Conservation (phyloP, 768 basidiomycete species). For the Psilocybe sp. region DNA sequence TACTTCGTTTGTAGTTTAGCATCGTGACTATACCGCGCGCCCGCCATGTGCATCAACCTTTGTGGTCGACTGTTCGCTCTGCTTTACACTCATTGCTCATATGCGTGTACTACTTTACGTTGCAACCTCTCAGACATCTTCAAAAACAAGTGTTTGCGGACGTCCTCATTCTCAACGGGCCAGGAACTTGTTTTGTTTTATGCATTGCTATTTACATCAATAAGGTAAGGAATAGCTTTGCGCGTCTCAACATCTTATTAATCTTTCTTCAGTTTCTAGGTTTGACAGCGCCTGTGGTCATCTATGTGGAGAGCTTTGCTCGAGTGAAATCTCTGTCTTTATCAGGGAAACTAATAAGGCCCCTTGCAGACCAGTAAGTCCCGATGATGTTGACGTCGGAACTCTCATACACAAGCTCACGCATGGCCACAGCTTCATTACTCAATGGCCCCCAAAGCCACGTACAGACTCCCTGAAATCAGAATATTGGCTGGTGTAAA, state of each 20-base stretch:
- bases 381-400: not conserved
- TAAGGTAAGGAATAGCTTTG: conserved; percentile 41
- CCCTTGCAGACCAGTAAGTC: conserved; percentile 76
- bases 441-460: conserved; percentile 74
- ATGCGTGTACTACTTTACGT: conserved; percentile 60
- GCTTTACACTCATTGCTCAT: conserved; percentile 56
- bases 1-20: conserved; percentile 30
- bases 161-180: conserved; percentile 87
- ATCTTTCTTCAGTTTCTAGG: conserved; percentile 63
- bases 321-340: conserved; percentile 79
- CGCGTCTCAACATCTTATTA: not conserved
- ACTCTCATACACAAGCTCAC: not conserved
- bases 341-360: conserved; percentile 77
- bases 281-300: conserved; percentile 61
- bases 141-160: conserved; percentile 51
- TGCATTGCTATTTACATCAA: conserved; percentile 69
- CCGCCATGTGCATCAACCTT: conserved; percentile 78
- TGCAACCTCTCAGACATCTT: conserved; percentile 44
- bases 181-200: conserved; percentile 87
- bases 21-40: conserved; percentile 82
- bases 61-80: conserved; percentile 67
- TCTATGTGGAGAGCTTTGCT: conserved; percentile 95
- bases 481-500: too few relatives aligned
- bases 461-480: too few relatives aligned
- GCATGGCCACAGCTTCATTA: conserved; percentile 56